phyloP scores from a whole-genome alignment of 2,329 filamentous ascomycete species.

The Coniochaeta sp. region DNA sequence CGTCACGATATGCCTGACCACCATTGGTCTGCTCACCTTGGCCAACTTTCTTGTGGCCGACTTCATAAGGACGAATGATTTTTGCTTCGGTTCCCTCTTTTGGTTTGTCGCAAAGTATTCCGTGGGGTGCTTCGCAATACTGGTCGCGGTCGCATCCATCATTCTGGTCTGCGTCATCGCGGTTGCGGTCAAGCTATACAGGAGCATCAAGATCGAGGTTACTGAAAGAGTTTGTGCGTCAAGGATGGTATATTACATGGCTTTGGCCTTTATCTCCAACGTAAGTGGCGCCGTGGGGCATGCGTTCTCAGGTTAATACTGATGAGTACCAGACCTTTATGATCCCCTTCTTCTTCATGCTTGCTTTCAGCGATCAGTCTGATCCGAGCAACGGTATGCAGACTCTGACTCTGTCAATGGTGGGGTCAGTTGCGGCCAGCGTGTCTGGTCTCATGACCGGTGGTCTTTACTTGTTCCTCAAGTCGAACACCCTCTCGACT shows the following conservation, averaged over 20 bases:
- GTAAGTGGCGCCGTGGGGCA: slow-evolving; percentile 32
- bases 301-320: background rate
- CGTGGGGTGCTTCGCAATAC: slow-evolving; percentile 45
- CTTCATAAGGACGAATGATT: slow-evolving; percentile 44
- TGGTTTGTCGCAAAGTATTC: slow-evolving; percentile 59
- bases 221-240: slow-evolving; percentile 57
- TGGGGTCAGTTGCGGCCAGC: slow-evolving; percentile 59
- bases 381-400: slow-evolving; percentile 22
- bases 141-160: slow-evolving; percentile 40
- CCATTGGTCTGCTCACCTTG: slow-evolving; percentile 43
- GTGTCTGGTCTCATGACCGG: slow-evolving; percentile 58
- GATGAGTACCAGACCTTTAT: slow-evolving; percentile 38
- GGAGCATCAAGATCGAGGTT: slow-evolving; percentile 44
- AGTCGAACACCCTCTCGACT: slow-evolving; percentile 51
- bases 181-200: slow-evolving; percentile 50
- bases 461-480: slow-evolving; percentile 58
- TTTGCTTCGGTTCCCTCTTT: slow-evolving; percentile 60
- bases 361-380: slow-evolving; percentile 36
- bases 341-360: slow-evolving; percentile 55
- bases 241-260: slow-evolving; percentile 61
- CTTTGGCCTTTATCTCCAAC: slow-evolving; percentile 47
- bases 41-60: slow-evolving; percentile 52
- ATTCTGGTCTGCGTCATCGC: slow-evolving; percentile 42
- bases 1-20: slow-evolving; percentile 45
- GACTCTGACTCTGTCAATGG: slow-evolving; percentile 47